Conservation (phyloP, 805 yeast genomes). For the Grigorovia yakushimaensis region DNA sequence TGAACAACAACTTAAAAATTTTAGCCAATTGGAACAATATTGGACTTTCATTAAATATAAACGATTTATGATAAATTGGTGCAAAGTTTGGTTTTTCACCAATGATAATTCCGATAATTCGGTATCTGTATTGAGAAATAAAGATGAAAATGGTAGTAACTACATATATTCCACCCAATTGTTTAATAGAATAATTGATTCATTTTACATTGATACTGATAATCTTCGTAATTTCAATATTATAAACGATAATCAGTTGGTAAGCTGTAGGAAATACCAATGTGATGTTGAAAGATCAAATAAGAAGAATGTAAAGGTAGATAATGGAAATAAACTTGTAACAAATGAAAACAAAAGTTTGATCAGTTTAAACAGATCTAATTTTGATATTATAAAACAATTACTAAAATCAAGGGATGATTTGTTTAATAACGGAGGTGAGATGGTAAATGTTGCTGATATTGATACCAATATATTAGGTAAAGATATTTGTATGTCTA, state of each 20-base stretch:
- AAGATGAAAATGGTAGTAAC: neutral
- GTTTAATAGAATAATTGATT: neutral
- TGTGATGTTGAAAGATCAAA: neutral
- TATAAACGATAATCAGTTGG: neutral
- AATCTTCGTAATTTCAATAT: neutral
- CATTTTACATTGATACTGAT: neutral
- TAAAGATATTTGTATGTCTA: neutral
- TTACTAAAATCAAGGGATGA: neutral
- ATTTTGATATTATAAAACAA: neutral
- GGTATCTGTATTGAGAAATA: too few relatives aligned
- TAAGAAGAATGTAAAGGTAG: neutral
- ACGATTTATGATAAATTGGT: slow-evolving; percentile 19
- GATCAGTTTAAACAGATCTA: neutral
- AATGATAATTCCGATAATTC: neutral
- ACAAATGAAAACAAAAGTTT: slow-evolving; percentile 11
- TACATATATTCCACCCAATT: neutral
- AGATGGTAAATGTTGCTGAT: neutral
- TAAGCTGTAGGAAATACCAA: neutral
- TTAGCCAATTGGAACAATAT: slow-evolving; percentile 8
- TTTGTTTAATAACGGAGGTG: neutral
- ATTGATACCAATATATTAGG: too few relatives aligned
- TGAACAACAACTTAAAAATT: neutral
- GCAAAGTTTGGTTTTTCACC: slow-evolving; percentile 12
- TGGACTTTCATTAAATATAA: slow-evolving; percentile 19
- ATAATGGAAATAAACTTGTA: neutral